Percentiles rank a stretch among this genome's conserved stretches.
Evolutionary conservation across 371 early-diverging fungal species (phyloP).

Genomic region (Mortierella sp.): DNA sequence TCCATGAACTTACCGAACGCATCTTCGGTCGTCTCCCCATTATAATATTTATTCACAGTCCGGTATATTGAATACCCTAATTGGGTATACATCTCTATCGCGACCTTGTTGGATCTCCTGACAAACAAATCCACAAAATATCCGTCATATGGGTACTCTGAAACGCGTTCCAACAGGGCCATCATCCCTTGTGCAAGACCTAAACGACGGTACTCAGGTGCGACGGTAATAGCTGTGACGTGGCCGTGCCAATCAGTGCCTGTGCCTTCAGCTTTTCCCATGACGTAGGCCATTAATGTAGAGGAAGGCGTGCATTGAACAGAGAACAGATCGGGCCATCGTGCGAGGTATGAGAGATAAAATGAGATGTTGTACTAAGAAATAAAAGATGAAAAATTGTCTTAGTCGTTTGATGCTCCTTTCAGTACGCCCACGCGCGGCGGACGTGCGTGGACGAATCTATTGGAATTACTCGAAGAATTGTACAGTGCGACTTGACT

Average conservation of each 20-base stretch:
- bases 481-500: slow-evolving; percentile 3
- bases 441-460: not conserved
- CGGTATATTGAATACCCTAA: slow-evolving; percentile 96
- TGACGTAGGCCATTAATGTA: slow-evolving; percentile 92
- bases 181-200: slow-evolving; percentile 94
- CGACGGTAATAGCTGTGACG: slow-evolving; percentile 98
- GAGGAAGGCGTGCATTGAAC: slow-evolving; percentile 84
- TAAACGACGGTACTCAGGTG: slow-evolving; percentile 94
- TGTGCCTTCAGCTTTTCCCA: slow-evolving; percentile 97
- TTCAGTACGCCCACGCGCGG: too few relatives aligned
- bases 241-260: slow-evolving; percentile 97
- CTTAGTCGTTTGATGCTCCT: not conserved
- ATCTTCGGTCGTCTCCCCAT: slow-evolving; percentile 81
- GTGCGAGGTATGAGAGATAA: slow-evolving; percentile 92
- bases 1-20: slow-evolving; percentile 79
- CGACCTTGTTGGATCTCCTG: slow-evolving; percentile 93
- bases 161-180: slow-evolving; percentile 92
- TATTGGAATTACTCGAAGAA: not conserved
- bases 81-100: slow-evolving; percentile 95
- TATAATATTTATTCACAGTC: slow-evolving; percentile 93
- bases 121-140: slow-evolving; percentile 99
- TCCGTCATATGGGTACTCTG: slow-evolving; percentile 90
- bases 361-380: slow-evolving; percentile 91
- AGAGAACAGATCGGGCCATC: slow-evolving; percentile 95
- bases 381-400: not conserved